These are phyloP conservation scores for Chalciporus piperatus DNA, from an alignment of 768 basidiomycete species.

Conservation along the genomic window DNA sequence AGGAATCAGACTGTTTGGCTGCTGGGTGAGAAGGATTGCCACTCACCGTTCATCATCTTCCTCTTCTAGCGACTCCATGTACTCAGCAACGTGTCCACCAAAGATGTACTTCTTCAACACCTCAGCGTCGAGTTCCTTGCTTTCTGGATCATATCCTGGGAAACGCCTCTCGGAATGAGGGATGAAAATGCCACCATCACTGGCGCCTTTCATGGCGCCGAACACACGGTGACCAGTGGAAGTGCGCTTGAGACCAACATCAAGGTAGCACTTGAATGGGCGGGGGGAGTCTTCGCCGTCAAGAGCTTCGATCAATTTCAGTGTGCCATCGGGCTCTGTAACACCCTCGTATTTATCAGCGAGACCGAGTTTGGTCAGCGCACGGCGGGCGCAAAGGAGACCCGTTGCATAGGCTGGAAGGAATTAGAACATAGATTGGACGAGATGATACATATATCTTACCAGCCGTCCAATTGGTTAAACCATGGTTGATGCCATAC, in stretches of 20 bases:
- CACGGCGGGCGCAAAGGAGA: constrained; percentile 91
- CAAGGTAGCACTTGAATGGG: constrained; percentile 99
- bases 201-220: constrained; percentile 98
- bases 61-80: constrained; percentile 99
- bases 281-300: constrained; percentile 92
- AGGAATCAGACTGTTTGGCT: constrained; percentile 1
- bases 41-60: constrained; percentile 94
- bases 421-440: neutral
- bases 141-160: constrained; percentile 94
- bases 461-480: constrained; percentile 99
- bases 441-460: constrained; percentile 14
- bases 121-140: constrained; percentile 91
- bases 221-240: constrained; percentile 97
- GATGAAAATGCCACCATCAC: constrained; percentile 96
- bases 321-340: constrained; percentile 83
- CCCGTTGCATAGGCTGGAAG: constrained; percentile 90
- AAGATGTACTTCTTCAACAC: constrained; percentile 96
- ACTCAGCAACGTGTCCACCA: constrained; percentile 97
- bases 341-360: constrained; percentile 98
- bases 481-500: constrained; percentile 97
- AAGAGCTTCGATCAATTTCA: constrained; percentile 78
- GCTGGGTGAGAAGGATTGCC: neutral
- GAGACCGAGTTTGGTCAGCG: constrained; percentile 90
- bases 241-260: constrained; percentile 96
- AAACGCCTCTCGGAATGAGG: constrained; percentile 98